These are phyloP conservation scores for Debaryomyces maramus DNA, from an alignment of 805 yeast genomes.

Conservation along the genomic window DNA sequence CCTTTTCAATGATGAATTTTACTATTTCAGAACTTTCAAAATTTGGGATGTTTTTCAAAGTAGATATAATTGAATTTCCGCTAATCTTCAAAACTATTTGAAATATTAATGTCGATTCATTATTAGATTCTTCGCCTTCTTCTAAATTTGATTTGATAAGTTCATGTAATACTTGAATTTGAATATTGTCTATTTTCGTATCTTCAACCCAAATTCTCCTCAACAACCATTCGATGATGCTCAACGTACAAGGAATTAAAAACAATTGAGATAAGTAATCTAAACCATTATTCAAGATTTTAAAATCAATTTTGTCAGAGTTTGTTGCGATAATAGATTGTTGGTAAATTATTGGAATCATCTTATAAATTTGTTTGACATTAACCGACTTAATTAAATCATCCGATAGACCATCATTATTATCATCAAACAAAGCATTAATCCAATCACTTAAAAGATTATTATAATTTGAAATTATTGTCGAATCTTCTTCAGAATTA, in stretches of 20 bases:
- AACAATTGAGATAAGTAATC: conserved; percentile 86
- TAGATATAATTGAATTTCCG: conserved; percentile 16
- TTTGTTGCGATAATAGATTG: conserved; percentile 67
- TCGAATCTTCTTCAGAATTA: conserved; percentile 27
- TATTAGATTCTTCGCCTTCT: conserved; percentile 15
- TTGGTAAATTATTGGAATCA: conserved; percentile 73
- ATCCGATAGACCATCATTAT: conserved; percentile 75
- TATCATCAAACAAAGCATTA: conserved; percentile 68
- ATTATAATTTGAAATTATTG: conserved; percentile 33
- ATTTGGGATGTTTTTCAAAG: conserved; percentile 13
- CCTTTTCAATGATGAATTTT: conserved; percentile 12
- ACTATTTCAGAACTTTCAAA: conserved; percentile 13
- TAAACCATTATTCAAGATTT: conserved; percentile 69
- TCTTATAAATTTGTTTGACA: conserved; percentile 62
- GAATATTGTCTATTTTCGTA: conserved; percentile 12
- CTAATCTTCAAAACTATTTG: conserved; percentile 25
- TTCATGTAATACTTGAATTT: conserved; percentile 23
- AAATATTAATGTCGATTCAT: conserved; percentile 19
- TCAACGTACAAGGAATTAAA: conserved; percentile 53
- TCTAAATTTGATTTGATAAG: conserved; percentile 24
- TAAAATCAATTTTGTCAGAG: conserved; percentile 54
- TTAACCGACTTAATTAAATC: conserved; percentile 68
- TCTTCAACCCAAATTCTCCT: conserved; percentile 14
- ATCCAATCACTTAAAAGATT: conserved; percentile 64
- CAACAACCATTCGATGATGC: conserved; percentile 34